Evolutionary conservation across 208 protist genomes (phyloP).

Genomic region (Wallacemonas rigidus): DNA sequence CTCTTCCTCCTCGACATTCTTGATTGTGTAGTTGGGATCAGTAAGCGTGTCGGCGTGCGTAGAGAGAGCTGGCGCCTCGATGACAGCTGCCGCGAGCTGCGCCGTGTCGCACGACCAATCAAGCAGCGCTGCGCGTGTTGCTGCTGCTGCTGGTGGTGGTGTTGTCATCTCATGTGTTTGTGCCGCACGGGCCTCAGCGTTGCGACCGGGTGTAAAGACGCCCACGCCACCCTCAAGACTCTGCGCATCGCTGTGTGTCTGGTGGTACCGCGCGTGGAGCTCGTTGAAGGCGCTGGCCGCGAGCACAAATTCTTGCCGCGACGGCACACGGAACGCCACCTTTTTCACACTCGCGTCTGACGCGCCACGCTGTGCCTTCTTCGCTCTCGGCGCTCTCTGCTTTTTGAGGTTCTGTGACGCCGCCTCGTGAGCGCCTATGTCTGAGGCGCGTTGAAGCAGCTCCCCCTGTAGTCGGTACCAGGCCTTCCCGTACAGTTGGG

Average conservation of each 20-base stretch:
- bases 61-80: no score
- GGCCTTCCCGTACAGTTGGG: neutral
- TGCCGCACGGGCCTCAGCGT: neutral
- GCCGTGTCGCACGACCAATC: neutral
- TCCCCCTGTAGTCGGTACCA: conserved; percentile 11
- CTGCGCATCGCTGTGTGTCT: conserved; percentile 11
- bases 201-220: conserved; percentile 1
- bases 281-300: conserved; percentile 37
- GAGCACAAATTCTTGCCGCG: conserved; percentile 32
- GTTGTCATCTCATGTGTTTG: neutral
- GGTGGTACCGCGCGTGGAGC: conserved; percentile 20
- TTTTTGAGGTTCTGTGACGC: neutral
- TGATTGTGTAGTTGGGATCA: no score
- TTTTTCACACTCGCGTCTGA: neutral
- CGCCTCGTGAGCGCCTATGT: neutral
- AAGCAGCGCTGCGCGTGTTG: neutral
- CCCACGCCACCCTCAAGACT: conserved; percentile 27
- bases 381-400: neutral
- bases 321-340: conserved; percentile 24
- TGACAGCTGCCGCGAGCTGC: neutral
- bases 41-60: no score
- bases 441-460: neutral
- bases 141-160: neutral
- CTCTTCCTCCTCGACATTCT: no score
- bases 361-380: neutral